Evolutionary conservation across 139 green algal species (phyloP).

Genomic region (Chlamydomonas incerta): DNA sequence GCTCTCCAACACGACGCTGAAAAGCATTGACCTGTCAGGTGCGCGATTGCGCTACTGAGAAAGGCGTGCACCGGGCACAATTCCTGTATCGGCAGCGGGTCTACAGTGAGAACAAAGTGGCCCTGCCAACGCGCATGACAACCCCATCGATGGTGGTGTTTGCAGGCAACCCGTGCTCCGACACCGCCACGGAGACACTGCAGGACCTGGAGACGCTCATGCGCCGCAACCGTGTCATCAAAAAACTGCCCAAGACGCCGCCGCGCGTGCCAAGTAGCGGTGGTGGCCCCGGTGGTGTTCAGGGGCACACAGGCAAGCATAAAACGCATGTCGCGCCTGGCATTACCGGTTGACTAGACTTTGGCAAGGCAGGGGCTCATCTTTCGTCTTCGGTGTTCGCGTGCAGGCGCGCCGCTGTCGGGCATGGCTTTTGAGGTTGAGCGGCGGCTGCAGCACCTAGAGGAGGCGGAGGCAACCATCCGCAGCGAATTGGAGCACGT

Average conservation of each 20-base stretch:
- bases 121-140: too few species aligned
- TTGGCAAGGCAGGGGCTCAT: too few species aligned
- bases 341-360: too few species aligned
- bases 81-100: too few species aligned
- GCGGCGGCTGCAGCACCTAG: slow-evolving; percentile 38
- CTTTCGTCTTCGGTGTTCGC: too few species aligned
- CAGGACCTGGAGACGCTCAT: slow-evolving; percentile 23
- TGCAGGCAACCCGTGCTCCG: slow-evolving; percentile 18
- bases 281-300: too few species aligned
- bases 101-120: too few species aligned
- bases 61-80: too few species aligned
- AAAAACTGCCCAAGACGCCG: slow-evolving; percentile 26
- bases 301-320: neutral
- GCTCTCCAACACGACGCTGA: slow-evolving; percentile 10
- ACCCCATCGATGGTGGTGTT: too few species aligned
- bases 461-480: slow-evolving; percentile 22
- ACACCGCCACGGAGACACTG: neutral
- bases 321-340: too few species aligned
- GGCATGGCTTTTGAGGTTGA: neutral
- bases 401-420: neutral
- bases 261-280: neutral
- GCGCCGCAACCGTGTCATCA: slow-evolving; percentile 27
- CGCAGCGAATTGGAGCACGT: slow-evolving; percentile 28
- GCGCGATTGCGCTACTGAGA: neutral
- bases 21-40: slow-evolving; percentile 33